Conservation (phyloP, 1,284 basidiomycete species). For the Trametes sp. region DNA sequence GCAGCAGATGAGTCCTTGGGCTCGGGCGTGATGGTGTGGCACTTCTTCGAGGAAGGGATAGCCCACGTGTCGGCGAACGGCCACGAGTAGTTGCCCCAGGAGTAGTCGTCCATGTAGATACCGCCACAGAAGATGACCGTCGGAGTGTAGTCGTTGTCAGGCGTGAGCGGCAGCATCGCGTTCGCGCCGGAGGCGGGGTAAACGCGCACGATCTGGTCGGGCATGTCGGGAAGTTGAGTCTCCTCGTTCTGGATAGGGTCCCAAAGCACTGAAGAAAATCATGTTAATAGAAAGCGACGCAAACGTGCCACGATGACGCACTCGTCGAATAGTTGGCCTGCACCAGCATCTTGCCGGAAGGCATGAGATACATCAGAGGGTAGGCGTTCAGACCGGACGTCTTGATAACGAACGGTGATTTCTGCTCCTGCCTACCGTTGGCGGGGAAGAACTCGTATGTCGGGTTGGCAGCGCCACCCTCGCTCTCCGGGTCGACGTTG, state of each 20-base stretch:
- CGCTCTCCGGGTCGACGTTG: slow-evolving; percentile 67
- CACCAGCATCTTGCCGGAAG: slow-evolving; percentile 84
- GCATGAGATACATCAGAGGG: slow-evolving; percentile 85
- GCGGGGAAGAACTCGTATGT: slow-evolving; percentile 89
- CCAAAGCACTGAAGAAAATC: slow-evolving; percentile 60
- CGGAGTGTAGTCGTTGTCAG: slow-evolving; percentile 87
- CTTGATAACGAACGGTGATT: slow-evolving; percentile 80
- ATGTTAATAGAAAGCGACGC: slow-evolving; percentile 11
- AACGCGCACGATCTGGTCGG: slow-evolving; percentile 75
- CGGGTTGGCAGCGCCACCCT: slow-evolving; percentile 72
- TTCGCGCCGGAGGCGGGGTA: slow-evolving; percentile 93
- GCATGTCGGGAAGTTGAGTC: slow-evolving; percentile 68
- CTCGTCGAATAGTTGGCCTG: slow-evolving; percentile 87
- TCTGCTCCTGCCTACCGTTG: slow-evolving; percentile 54
- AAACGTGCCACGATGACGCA: slow-evolving; percentile 45
- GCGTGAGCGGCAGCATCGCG: slow-evolving; percentile 91
- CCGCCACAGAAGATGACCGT: slow-evolving; percentile 93
- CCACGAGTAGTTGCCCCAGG: slow-evolving; percentile 77
- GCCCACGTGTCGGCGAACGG: slow-evolving; percentile 72
- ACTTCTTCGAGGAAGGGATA: slow-evolving; percentile 68
- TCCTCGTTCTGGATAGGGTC: slow-evolving; percentile 67
- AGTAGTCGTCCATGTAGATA: slow-evolving; percentile 73
- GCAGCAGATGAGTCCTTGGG: slow-evolving; percentile 65
- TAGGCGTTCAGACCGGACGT: slow-evolving; percentile 94
- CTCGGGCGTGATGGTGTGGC: slow-evolving; percentile 83